phyloP scores from a whole-genome alignment of 2,329 filamentous ascomycete genomes.

The Paraphoma chrysanthemicola region DNA sequence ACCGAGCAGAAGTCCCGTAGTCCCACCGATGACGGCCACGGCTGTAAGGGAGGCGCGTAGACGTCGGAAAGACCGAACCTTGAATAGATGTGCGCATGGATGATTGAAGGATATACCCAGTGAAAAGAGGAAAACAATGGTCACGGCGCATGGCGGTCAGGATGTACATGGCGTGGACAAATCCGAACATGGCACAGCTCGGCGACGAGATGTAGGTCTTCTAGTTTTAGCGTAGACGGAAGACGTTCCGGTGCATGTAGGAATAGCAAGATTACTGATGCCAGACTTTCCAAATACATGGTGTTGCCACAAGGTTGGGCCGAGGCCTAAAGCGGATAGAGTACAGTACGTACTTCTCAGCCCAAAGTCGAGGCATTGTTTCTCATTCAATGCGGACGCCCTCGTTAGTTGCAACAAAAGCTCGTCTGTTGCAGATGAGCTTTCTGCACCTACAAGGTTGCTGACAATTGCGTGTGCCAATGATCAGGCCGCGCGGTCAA shows the following conservation, averaged over 20 bases:
- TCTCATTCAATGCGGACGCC: too few species aligned
- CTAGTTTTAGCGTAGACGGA: not conserved
- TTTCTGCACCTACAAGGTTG: too few species aligned
- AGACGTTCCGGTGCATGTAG: not conserved
- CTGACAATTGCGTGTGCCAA: too few species aligned
- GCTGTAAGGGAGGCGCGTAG: constrained; percentile 22
- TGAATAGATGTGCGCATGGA: constrained; percentile 5
- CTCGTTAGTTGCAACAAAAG: too few species aligned
- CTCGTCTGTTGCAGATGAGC: too few species aligned
- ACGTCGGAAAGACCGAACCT: constrained; percentile 10
- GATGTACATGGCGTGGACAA: constrained; percentile 1
- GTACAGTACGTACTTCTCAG: too few species aligned
- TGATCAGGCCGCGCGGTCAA: too few species aligned
- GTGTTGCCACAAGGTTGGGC: not conserved
- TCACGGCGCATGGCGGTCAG: constrained; percentile 11
- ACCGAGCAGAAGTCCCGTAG: constrained; percentile 3
- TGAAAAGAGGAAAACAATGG: constrained; percentile 3
- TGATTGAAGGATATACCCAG: constrained; percentile 26
- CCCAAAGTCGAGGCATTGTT: too few species aligned
- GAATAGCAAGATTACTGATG: not conserved
- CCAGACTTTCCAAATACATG: not conserved
- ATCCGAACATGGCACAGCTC: not conserved
- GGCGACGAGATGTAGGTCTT: not conserved
- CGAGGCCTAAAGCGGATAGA: too few species aligned
- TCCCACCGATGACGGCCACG: constrained; percentile 18